phyloP scores from a whole-genome alignment of 2,329 filamentous ascomycete species.

The Epichloe glyceriae region DNA sequence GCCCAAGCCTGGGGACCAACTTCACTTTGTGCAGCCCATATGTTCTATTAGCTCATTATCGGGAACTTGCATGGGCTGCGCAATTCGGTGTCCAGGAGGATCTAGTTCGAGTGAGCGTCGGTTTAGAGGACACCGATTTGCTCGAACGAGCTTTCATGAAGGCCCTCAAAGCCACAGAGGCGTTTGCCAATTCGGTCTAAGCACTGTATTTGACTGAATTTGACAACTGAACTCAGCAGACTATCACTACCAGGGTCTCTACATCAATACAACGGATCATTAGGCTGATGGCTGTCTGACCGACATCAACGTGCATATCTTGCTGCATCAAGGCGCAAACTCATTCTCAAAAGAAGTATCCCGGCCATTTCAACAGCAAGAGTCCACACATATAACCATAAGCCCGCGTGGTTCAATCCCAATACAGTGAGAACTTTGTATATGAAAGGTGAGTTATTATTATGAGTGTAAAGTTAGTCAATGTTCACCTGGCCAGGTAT shows the following conservation, averaged over 20 bases:
- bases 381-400: not conserved
- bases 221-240: not conserved
- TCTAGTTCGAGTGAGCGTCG: slow-evolving; percentile 77
- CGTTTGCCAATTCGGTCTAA: not conserved
- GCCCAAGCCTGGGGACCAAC: slow-evolving; percentile 89
- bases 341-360: not conserved
- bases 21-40: slow-evolving; percentile 91
- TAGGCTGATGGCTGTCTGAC: not conserved
- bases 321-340: not conserved
- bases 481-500: too few relatives aligned
- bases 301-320: not conserved
- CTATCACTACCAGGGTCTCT: not conserved
- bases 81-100: slow-evolving; percentile 69
- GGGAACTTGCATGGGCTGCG: slow-evolving; percentile 81
- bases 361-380: not conserved
- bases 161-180: slow-evolving; percentile 51
- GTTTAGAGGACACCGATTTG: slow-evolving; percentile 63
- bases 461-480: too few relatives aligned
- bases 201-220: not conserved
- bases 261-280: not conserved
- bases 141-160: slow-evolving; percentile 50
- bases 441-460: not conserved
- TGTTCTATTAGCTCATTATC: slow-evolving; percentile 80
- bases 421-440: not conserved
- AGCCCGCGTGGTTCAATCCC: not conserved